phyloP scores from a whole-genome alignment of 2,329 filamentous ascomycete species.

The Monosporascus sp. region DNA sequence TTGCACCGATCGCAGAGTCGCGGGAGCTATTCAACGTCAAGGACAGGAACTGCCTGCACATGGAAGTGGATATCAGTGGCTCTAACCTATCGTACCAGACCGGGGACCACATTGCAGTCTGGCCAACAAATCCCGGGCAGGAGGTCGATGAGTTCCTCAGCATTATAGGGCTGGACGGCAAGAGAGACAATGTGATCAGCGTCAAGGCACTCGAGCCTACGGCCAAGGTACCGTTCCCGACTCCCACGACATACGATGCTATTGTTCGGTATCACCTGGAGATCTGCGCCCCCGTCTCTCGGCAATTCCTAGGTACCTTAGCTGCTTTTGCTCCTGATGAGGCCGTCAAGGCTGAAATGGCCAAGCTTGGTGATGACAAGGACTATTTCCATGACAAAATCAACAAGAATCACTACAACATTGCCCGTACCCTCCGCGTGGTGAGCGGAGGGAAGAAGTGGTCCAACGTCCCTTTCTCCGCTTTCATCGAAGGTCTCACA shows the following conservation, averaged over 20 bases:
- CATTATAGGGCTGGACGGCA: conserved; percentile 68
- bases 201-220: conserved; percentile 92
- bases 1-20: conserved; percentile 90
- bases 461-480: conserved; percentile 84
- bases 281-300: conserved; percentile 89
- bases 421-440: conserved; percentile 74
- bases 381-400: conserved; percentile 91
- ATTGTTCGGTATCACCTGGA: conserved; percentile 95
- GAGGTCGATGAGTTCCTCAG: conserved; percentile 88
- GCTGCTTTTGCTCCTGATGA: conserved; percentile 88
- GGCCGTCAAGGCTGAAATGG: conserved; percentile 78
- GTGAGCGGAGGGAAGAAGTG: conserved; percentile 72
- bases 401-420: conserved; percentile 76
- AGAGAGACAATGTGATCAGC: conserved; percentile 75
- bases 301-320: conserved; percentile 85
- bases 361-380: conserved; percentile 84
- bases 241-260: conserved; percentile 92
- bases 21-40: conserved; percentile 83
- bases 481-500: conserved; percentile 86
- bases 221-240: conserved; percentile 95
- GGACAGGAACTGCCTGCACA: conserved; percentile 90
- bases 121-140: conserved; percentile 90
- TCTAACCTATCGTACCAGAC: conserved; percentile 93
- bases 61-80: conserved; percentile 87
- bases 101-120: conserved; percentile 93